Base-by-base conservation (phyloP, 768 basidiomycete species). In the Tricholoma sp. region DNA sequence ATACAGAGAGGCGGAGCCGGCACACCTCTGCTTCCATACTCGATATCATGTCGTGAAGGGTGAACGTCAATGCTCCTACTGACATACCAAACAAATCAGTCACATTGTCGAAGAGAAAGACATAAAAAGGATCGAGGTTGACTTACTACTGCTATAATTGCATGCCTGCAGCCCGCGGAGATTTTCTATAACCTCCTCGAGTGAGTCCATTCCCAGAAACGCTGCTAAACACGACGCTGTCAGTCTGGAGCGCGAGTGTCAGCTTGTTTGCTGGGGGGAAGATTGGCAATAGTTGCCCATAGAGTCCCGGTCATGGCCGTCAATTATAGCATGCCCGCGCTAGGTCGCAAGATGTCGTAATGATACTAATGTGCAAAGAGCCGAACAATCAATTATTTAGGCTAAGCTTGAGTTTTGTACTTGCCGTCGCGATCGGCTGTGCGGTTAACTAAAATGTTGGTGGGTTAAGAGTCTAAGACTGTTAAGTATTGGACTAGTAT, bases 101-200 rank as follows among this genome's bases (percentile, higher is more conserved):
- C 11, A 6, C 13, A 11, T 20, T 15, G 37, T 5, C 31, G 24
- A 29, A 11, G 9, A 20, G 42, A 37, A 24, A 24, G 24, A 24
- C n/a, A n/a, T n/a, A 24, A 9, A 49, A 37, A 37, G 12, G 13
- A 15, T 12, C 10, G 39, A 39, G 31, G n/a, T 32, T 5, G 15
- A 58, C 66, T 58, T 31, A 66, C 66, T 60, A 7, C 61, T 59
- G 37, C 60, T 64, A 57, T 66, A 68, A 53, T 68, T 66, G 57
- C 65, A 66, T 20, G 51, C 49, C 50, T 60, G 61, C 48, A 66
- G 54, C 13, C 66, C 66, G 12, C 57, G 36, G 31, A 65, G 34
- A 50, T 59, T 53, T 48, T 55, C 57, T 7, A 52, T 42, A 13
- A 54, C 49, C 12, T 42, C 34, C 20, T 53, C 45, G 18, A 56